Conservation (phyloP, 1,284 basidiomycete species). For the Xerocomus minutiporus region DNA sequence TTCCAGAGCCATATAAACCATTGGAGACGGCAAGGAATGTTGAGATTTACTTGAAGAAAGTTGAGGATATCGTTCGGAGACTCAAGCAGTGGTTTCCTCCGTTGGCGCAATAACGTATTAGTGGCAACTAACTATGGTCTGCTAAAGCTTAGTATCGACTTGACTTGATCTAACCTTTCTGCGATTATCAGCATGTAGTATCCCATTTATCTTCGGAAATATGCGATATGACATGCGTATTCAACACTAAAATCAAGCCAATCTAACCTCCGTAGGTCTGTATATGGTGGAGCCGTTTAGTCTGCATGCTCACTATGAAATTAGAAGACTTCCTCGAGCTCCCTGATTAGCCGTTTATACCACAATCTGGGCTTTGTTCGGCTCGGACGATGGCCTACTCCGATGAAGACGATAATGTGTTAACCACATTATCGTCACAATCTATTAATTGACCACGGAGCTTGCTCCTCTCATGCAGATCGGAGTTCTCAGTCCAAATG, state of each 20-base stretch:
- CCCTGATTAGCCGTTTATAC: background rate
- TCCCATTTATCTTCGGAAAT: background rate
- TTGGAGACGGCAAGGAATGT: constrained; percentile 14
- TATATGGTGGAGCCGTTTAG: background rate
- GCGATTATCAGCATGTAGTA: background rate
- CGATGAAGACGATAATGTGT: background rate
- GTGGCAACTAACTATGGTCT: background rate
- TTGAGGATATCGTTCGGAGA: constrained; percentile 24
- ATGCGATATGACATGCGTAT: background rate
- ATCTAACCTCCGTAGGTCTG: background rate
- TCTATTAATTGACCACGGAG: background rate
- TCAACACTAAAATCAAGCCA: background rate
- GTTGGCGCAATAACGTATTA: background rate
- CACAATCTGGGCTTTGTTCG: background rate
- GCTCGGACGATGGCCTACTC: background rate
- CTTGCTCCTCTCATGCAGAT: background rate
- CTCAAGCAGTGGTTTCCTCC: constrained; percentile 27
- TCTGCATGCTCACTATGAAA: background rate
- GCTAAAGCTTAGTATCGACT: background rate
- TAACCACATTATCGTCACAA: background rate
- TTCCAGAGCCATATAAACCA: constrained; percentile 18
- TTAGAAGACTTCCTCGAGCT: background rate
- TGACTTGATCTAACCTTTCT: too few species aligned
- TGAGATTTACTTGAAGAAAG: constrained; percentile 22
- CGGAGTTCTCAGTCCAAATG: background rate